Base-by-base conservation (phyloP, 2,329 filamentous ascomycete genomes). In the Penicillium crustosum region DNA sequence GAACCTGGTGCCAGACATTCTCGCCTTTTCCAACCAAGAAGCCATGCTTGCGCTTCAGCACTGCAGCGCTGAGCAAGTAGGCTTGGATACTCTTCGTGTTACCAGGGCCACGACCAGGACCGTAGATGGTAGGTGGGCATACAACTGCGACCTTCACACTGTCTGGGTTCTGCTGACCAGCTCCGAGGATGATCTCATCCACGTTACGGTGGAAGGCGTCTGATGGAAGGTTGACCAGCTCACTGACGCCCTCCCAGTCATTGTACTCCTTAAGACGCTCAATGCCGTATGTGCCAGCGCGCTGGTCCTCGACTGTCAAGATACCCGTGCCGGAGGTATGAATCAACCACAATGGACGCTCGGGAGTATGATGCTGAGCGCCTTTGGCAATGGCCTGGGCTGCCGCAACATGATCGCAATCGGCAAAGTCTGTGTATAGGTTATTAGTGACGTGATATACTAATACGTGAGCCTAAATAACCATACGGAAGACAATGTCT, bases 251-350 rank as follows among this genome's bases (percentile, higher is more conserved):
- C 19, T 78, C 76, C 73, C 77, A 77, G 65, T 82, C 78, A 54
- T 81, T 73, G 65, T 75, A 79, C 48, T 78, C 69, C 61, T 80
- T 80, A 10, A 70, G 62, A 6, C 77, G 74, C 44, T 74, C 66
- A 38, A 77, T 70, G 6, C 79, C 79, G 50, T 71, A 77, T 9
- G 68, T 71, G 21, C 67, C 66, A 23, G 71, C 68, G 15, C 74
- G 71, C 41, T 74, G 68, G 61, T 79, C 79, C 58, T 79, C 75
- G 15, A 71, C 67, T 0, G 75, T 73, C 41, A 80, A 61, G 38
- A 79, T 76, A 35, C 75, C 72, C 7, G 77, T 78, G 19, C 78
- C 78, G 0, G 76, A 78, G 6, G 76, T 79, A 60, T 80, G 78
- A 33, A 80, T 79, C 31, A 73, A 57, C 68, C 74, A 79, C 6